These are phyloP conservation scores for Botrytis pseudocinerea DNA, from an alignment of 2,329 filamentous ascomycete species.

Conservation along the genomic window DNA sequence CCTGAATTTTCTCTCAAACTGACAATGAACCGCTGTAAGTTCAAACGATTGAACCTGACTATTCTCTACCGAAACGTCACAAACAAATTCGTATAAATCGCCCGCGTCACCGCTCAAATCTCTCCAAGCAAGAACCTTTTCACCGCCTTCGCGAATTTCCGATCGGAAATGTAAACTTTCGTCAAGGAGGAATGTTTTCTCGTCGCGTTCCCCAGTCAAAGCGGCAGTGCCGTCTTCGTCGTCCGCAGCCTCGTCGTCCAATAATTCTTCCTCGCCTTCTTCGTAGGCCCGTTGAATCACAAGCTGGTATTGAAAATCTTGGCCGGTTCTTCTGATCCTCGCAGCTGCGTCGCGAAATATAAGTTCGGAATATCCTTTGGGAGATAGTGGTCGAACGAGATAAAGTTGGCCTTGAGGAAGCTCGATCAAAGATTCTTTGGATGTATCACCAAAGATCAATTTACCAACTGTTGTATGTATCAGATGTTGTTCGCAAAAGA, in stretches of 20 bases:
- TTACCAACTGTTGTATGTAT: constrained; percentile 68
- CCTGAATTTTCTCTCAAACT: constrained; percentile 95
- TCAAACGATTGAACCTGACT: constrained; percentile 79
- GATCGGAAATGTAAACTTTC: constrained; percentile 84
- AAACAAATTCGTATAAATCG: constrained; percentile 98
- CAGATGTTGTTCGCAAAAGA: constrained; percentile 6
- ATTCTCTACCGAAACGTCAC: constrained; percentile 70
- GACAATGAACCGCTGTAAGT: constrained; percentile 82
- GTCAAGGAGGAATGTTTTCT: constrained; percentile 96
- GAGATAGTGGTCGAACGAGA: constrained; percentile 89
- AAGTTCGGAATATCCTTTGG: constrained; percentile 97
- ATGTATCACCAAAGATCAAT: constrained; percentile 79
- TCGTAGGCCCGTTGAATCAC: constrained; percentile 96
- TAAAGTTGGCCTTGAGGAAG: constrained; percentile 96
- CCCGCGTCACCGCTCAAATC: constrained; percentile 91
- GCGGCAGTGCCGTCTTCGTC: constrained; percentile 70
- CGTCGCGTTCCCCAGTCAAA: constrained; percentile 82
- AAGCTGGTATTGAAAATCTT: constrained; percentile 96
- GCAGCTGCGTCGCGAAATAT: constrained; percentile 97
- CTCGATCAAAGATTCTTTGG: constrained; percentile 88
- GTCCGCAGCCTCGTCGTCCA: constrained; percentile 86
- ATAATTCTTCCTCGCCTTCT: constrained; percentile 89
- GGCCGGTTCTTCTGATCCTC: constrained; percentile 86
- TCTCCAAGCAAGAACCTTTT: constrained; percentile 89
- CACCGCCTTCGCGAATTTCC: constrained; percentile 75